A percentile compares a stretch with the other conserved stretches of the same genome.
Conservation (phyloP, 306 rosid species). For the Senna siamea region DNA sequence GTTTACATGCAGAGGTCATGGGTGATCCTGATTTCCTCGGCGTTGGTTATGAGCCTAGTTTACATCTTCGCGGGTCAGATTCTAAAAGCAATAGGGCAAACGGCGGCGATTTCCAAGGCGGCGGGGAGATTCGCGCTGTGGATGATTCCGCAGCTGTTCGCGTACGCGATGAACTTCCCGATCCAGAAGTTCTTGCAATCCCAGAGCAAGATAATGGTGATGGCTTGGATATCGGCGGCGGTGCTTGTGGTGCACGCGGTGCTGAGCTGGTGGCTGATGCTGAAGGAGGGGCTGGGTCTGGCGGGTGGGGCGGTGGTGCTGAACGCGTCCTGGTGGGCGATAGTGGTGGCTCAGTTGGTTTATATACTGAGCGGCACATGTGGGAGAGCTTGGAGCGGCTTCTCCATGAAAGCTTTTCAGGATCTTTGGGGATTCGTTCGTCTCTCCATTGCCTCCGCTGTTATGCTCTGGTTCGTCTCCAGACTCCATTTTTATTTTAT, state of each 20-base stretch:
- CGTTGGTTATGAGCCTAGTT: conserved; percentile 38
- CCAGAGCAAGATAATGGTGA: conserved; percentile 89
- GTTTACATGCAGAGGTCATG: conserved; percentile 87
- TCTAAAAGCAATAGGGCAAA: conserved; percentile 64
- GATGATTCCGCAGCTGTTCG: conserved; percentile 91
- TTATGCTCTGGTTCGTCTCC: conserved; percentile 83
- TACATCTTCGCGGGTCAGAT: conserved; percentile 65
- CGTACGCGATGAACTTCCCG: conserved; percentile 78
- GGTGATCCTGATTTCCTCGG: conserved; percentile 62
- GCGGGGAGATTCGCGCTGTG: conserved; percentile 74
- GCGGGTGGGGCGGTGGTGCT: conserved; percentile 76
- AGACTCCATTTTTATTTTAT: too few relatives aligned
- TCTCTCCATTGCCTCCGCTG: conserved; percentile 75
- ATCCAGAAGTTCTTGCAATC: conserved; percentile 76
- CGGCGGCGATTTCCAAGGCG: conserved; percentile 61
- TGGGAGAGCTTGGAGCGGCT: conserved; percentile 76
- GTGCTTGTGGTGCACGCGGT: conserved; percentile 59
- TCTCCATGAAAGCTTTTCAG: conserved; percentile 69
- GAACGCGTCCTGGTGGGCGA: conserved; percentile 73
- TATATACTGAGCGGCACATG: conserved; percentile 67
- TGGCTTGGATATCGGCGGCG: conserved; percentile 68
- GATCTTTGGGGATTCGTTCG: conserved; percentile 69
- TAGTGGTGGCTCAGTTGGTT: conserved; percentile 59
- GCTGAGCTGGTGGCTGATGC: conserved; percentile 74
- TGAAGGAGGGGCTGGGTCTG: conserved; percentile 63